Conservation (phyloP, 129 eudicot species). For the Saussurea involucrata region DNA sequence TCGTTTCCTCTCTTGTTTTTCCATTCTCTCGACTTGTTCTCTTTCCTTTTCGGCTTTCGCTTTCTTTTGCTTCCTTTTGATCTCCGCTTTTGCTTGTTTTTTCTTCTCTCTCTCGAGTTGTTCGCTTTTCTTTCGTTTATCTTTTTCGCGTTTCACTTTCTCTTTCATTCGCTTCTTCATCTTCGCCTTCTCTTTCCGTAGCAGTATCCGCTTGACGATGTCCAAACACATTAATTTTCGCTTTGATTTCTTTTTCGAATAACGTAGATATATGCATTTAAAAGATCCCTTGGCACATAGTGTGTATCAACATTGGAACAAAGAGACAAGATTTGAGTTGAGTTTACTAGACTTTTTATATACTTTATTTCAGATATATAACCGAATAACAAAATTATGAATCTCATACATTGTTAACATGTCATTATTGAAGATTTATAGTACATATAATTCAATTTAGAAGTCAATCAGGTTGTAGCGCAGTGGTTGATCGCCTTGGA, state of each 20-base stretch:
- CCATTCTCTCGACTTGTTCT: not conserved
- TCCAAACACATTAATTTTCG: slow-evolving; percentile 37
- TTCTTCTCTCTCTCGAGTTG: slow-evolving; percentile 5
- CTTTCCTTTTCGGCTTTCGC: not conserved
- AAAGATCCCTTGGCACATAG: not conserved
- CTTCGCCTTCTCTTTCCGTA: slow-evolving; percentile 24
- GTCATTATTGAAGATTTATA: too few species aligned
- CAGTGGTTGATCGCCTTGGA: too few species aligned
- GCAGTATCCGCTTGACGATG: slow-evolving; percentile 22
- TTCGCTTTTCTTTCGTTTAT: slow-evolving; percentile 2
- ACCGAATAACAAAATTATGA: too few species aligned
- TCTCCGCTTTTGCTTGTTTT: not conserved
- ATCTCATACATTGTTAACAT: too few species aligned
- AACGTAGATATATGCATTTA: not conserved
- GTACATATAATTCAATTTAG: too few species aligned
- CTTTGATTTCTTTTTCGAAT: not conserved
- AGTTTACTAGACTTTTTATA: not conserved
- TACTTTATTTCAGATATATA: too few species aligned
- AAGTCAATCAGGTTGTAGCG: too few species aligned
- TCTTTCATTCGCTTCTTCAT: slow-evolving; percentile 18
- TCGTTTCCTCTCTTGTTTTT: slow-evolving; percentile 7
- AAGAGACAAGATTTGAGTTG: slow-evolving; percentile 5
- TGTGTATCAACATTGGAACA: slow-evolving; percentile 3
- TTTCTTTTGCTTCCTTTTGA: not conserved
- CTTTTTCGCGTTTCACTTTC: slow-evolving; percentile 16